Conservation (phyloP, 768 basidiomycete species). For the Kwoniella bestiolae region DNA sequence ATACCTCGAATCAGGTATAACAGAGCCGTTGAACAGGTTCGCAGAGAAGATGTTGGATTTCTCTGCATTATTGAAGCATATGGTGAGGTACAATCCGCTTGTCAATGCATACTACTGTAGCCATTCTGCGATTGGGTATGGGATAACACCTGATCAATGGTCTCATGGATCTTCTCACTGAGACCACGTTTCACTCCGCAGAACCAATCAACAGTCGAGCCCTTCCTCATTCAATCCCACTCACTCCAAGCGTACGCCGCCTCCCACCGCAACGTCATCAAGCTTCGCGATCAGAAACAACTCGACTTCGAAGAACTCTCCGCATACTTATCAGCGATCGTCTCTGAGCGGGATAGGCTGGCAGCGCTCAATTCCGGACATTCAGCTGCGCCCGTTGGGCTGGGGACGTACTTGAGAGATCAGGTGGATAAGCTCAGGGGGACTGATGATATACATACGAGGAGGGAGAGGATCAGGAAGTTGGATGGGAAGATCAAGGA, state of each 20-base stretch:
- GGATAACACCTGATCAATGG: neutral
- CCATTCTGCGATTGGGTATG: neutral
- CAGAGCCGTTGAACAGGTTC: conserved; percentile 94
- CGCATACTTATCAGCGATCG: conserved; percentile 90
- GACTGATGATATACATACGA: conserved; percentile 86
- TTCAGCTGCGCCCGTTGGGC: conserved; percentile 72
- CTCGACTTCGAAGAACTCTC: conserved; percentile 97
- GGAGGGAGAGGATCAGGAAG: conserved; percentile 92
- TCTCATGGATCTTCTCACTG: neutral
- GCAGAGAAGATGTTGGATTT: conserved; percentile 95
- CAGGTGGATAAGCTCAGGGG: conserved; percentile 89
- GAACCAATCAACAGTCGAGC: conserved; percentile 90
- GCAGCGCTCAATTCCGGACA: conserved; percentile 88
- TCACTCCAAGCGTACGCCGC: conserved; percentile 92
- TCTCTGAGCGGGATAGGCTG: conserved; percentile 87
- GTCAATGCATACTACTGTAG: neutral
- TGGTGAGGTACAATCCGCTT: conserved; percentile 62
- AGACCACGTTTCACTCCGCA: conserved; percentile 54
- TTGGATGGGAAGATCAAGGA: conserved; percentile 94
- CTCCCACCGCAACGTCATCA: conserved; percentile 90
- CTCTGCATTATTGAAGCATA: conserved; percentile 82
- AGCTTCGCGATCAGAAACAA: conserved; percentile 96
- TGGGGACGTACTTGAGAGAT: conserved; percentile 89
- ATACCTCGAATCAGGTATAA: conserved; percentile 97
- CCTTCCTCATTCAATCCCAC: conserved; percentile 86